Base-by-base conservation (phyloP, 2,329 filamentous ascomycete species). In the Albophoma yamanashiensis region DNA sequence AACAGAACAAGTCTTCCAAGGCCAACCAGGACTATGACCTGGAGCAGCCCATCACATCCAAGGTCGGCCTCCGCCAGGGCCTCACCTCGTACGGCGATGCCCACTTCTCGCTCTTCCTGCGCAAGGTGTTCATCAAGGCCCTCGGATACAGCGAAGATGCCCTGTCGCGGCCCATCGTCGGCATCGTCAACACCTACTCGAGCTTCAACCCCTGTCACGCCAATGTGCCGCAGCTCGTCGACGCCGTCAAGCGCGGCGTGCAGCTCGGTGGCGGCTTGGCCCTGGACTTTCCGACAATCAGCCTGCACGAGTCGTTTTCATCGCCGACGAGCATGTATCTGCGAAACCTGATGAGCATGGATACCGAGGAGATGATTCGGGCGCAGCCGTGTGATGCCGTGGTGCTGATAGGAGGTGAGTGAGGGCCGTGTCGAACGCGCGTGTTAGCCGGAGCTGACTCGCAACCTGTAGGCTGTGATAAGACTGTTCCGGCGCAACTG, bases 101-200 rank as follows among this genome's bases (percentile, higher is more conserved):
- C 8, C 88, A 90, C 71, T 91, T 91, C 74, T 88, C 86, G 0
- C 79, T 91, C 2, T 91, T 91, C 67, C 78, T 91, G 0, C 81
- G 88, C 40, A 91, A 91, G 67, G 87, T 86, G 31, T 91, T 91
- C 71, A 90, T 91, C 75, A 91, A 91, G 71, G 87, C 88, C 0
- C 77, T 89, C 1, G 88, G 88, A 0, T 91, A 89, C 70, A 85
- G 83, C 61, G 88, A 91, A 64, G 86, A 89, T 66, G 84, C 88
- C 0, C 80, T 91, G 0, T 85, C 84, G 0, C 75, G 86, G 1
- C 88, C 88, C 2, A 88, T 91, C 59, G 78, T 91, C n/a, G 88
- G 88, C 56, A 86, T 91, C 62, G 83, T 89, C 70, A 89, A 91
- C 71, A 91, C 88, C 0, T 85, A 83, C 66, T 90, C 87, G 0